phyloP scores from a whole-genome alignment of 306 rosid species.

The Vigna nakashimae region DNA sequence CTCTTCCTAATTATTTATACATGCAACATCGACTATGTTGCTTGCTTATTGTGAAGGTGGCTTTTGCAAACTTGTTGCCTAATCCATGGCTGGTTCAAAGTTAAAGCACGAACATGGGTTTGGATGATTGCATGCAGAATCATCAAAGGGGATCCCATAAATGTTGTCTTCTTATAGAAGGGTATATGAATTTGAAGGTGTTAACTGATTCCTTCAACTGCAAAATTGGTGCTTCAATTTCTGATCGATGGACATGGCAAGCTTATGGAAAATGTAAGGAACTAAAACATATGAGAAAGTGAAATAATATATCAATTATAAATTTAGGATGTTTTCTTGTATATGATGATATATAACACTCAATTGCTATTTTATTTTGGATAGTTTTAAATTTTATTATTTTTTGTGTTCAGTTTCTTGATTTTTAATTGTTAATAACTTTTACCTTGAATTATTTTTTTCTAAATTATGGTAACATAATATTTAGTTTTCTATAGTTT shows the following conservation, averaged over 20 bases:
- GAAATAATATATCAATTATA: slow-evolving; percentile 7
- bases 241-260: background rate
- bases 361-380: too few species aligned
- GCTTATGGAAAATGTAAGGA: background rate
- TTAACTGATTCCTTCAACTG: slow-evolving; percentile 36
- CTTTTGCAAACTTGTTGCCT: slow-evolving; percentile 40
- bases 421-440: too few species aligned
- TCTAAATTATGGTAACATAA: too few species aligned
- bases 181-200: slow-evolving; percentile 14
- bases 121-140: slow-evolving; percentile 4
- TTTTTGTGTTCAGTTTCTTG: too few species aligned
- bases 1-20: slow-evolving; percentile 38
- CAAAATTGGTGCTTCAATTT: slow-evolving; percentile 36
- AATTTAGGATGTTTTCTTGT: background rate
- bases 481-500: too few species aligned
- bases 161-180: slow-evolving; percentile 28
- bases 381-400: too few species aligned
- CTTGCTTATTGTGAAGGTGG: slow-evolving; percentile 30
- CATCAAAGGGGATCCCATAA: background rate
- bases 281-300: background rate
- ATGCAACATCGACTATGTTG: slow-evolving; percentile 5
- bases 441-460: too few species aligned
- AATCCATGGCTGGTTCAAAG: slow-evolving; percentile 22
- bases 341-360: too few species aligned
- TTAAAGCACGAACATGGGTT: slow-evolving; percentile 42